phyloP scores from a whole-genome alignment of 768 basidiomycete genomes.

The Imleria badia region DNA sequence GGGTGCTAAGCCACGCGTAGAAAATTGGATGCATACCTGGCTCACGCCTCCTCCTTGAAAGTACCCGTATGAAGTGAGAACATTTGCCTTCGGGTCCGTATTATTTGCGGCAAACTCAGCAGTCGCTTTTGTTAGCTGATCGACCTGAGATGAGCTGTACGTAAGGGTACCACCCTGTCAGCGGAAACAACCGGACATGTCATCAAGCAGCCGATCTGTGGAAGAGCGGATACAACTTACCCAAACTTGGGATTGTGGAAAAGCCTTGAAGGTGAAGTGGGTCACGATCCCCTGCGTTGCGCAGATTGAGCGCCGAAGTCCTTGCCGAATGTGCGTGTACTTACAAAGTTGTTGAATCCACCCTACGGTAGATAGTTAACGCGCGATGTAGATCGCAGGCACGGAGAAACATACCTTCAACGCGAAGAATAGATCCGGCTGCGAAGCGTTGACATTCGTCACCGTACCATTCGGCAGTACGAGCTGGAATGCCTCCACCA shows the following conservation, averaged over 20 bases:
- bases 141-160: constrained; percentile 17
- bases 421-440: constrained; percentile 45
- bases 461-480: constrained; percentile 57
- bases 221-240: constrained; percentile 10
- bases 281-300: constrained; percentile 55
- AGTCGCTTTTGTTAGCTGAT: constrained; percentile 24
- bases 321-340: constrained; percentile 1
- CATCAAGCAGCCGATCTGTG: constrained; percentile 1
- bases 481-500: constrained; percentile 53
- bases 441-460: constrained; percentile 32
- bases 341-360: constrained; percentile 62
- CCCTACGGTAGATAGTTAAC: constrained; percentile 39
- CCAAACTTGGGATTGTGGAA: constrained; percentile 30
- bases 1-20: constrained; percentile 1
- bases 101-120: constrained; percentile 23
- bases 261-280: constrained; percentile 50
- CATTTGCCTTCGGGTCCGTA: constrained; percentile 26
- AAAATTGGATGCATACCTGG: constrained; percentile 30
- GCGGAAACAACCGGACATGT: constrained; percentile 2
- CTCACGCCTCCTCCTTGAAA: constrained; percentile 30
- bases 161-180: constrained; percentile 49
- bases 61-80: constrained; percentile 44
- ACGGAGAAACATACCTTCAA: constrained; percentile 37
- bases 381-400: background rate
- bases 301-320: constrained; percentile 35